Evolutionary conservation across 177 flowering plant genomes (phyloP).

Genomic region (Vitis hybrid): DNA sequence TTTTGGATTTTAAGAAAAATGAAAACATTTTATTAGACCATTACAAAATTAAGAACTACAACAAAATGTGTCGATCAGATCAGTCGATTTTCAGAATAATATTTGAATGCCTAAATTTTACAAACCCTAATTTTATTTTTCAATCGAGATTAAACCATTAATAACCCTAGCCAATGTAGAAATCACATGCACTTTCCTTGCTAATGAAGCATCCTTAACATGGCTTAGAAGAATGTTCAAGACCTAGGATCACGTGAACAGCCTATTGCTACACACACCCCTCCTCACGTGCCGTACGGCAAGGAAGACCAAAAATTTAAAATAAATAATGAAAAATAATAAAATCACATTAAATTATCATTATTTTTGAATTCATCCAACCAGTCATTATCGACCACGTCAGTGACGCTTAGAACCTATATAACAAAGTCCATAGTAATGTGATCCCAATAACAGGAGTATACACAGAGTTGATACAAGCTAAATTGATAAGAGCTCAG

Average conservation of each 20-base stretch:
- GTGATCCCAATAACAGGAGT: background rate
- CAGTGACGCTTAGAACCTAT: background rate
- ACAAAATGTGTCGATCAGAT: too few relatives aligned
- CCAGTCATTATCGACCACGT: slow-evolving; percentile 3
- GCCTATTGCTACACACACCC: background rate
- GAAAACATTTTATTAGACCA: background rate
- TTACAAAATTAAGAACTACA: background rate
- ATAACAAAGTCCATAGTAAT: background rate
- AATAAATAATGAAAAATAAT: too few relatives aligned
- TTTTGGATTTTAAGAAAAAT: background rate
- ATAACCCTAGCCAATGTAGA: slow-evolving; percentile 6
- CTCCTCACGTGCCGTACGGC: slow-evolving; percentile 4
- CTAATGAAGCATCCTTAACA: background rate
- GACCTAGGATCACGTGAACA: slow-evolving; percentile 22
- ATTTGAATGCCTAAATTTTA: too few relatives aligned
- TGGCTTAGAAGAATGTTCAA: slow-evolving; percentile 16
- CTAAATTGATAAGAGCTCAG: background rate
- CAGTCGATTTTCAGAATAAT: too few relatives aligned
- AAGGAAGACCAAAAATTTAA: background rate
- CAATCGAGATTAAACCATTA: background rate
- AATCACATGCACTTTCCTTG: slow-evolving; percentile 17
- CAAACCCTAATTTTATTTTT: background rate
- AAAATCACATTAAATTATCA: background rate
- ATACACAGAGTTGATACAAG: too few relatives aligned
- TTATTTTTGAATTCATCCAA: background rate